These are phyloP conservation scores for Fusarium sublunatum DNA, from an alignment of 2,329 filamentous ascomycete genomes.

Conservation along the genomic window DNA sequence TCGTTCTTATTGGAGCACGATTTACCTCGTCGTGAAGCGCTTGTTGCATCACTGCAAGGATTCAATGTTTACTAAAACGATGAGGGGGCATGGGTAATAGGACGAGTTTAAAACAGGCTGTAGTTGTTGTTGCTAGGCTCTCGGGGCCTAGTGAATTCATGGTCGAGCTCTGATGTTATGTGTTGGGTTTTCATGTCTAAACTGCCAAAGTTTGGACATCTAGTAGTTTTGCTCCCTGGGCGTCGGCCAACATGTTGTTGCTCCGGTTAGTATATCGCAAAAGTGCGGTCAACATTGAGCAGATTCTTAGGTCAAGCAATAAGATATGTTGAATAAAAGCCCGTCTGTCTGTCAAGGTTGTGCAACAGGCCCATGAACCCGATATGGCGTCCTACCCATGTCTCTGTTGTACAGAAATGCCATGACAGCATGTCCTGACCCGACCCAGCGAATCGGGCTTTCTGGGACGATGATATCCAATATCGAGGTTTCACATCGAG, in stretches of 20 bases:
- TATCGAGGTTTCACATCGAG: conserved; percentile 1
- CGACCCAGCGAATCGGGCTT: conserved; percentile 30
- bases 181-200: conserved; percentile 6
- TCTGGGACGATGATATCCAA: conserved; percentile 9
- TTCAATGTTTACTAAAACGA: background rate
- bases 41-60: background rate
- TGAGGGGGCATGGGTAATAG: background rate
- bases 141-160: background rate
- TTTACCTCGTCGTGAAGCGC: conserved; percentile 11
- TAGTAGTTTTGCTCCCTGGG: conserved; percentile 18
- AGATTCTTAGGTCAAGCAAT: conserved; percentile 30
- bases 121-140: background rate
- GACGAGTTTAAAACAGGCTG: background rate
- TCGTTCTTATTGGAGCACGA: conserved; percentile 11
- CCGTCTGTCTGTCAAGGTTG: background rate
- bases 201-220: background rate
- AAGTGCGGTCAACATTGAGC: conserved; percentile 35
- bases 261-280: conserved; percentile 25
- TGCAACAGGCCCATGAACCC: conserved; percentile 1
- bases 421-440: conserved; percentile 22
- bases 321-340: conserved; percentile 1
- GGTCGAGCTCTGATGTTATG: background rate
- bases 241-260: conserved; percentile 21
- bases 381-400: conserved; percentile 1
- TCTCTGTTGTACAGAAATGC: background rate